Evolutionary conservation across 2,329 filamentous ascomycete species (phyloP).

Genomic region (Bipolaris oryzae): DNA sequence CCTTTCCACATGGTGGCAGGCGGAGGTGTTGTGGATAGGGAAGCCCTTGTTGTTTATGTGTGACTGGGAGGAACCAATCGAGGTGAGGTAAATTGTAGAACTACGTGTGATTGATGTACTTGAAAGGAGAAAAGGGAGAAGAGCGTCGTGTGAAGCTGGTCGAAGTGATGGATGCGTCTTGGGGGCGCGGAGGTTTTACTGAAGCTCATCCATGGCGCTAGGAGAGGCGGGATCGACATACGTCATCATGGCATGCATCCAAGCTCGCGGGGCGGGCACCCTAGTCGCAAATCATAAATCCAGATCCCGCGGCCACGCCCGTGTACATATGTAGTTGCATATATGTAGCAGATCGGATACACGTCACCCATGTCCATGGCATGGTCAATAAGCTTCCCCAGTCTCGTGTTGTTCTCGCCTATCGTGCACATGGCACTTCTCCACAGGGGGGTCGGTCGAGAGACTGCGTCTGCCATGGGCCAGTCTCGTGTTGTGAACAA

Average conservation of each 20-base stretch:
- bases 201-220: slow-evolving; percentile 22
- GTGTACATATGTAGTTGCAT: no score
- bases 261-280: slow-evolving; percentile 7
- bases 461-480: slow-evolving; percentile 6
- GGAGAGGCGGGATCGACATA: slow-evolving; percentile 20
- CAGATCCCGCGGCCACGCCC: slow-evolving; percentile 11
- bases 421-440: background rate
- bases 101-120: background rate
- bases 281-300: slow-evolving; percentile 19
- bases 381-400: background rate
- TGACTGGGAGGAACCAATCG: background rate
- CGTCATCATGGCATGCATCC: slow-evolving; percentile 22
- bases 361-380: slow-evolving; percentile 9
- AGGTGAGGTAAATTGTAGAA: background rate
- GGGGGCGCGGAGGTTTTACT: slow-evolving; percentile 20
- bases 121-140: background rate
- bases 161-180: slow-evolving; percentile 2
- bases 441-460: slow-evolving; percentile 3
- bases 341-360: slow-evolving; percentile 2
- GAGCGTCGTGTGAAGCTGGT: slow-evolving; percentile 17
- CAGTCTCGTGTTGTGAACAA: background rate
- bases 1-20: slow-evolving; percentile 60
- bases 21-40: slow-evolving; percentile 22
- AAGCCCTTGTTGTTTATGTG: slow-evolving; percentile 4
- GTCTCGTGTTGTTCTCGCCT: slow-evolving; percentile 5